These are phyloP conservation scores for Intubia oerlemansii DNA, from an alignment of 2,329 filamentous ascomycete genomes.

Conservation along the genomic window DNA sequence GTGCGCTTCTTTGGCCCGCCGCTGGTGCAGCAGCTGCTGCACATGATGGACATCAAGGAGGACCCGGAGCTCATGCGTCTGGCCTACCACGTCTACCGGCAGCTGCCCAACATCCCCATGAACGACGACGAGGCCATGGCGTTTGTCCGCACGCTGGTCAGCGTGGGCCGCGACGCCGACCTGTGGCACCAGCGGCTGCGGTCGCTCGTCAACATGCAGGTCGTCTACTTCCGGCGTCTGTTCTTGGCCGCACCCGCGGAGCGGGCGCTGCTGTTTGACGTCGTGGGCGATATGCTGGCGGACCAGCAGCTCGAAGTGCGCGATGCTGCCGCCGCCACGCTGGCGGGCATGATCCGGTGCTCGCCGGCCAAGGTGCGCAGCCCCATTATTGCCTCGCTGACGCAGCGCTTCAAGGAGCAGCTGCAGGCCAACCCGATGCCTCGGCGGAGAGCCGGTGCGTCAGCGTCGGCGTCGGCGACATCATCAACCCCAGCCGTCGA, in stretches of 20 bases:
- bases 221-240: constrained; percentile 90
- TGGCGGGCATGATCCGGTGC: constrained; percentile 96
- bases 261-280: constrained; percentile 65
- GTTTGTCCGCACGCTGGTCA: constrained; percentile 71
- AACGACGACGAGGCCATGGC: constrained; percentile 62
- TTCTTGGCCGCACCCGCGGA: constrained; percentile 63
- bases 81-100: constrained; percentile 91
- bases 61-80: constrained; percentile 87
- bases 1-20: constrained; percentile 75
- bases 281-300: constrained; percentile 87
- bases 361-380: constrained; percentile 65
- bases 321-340: constrained; percentile 72
- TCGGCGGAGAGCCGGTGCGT: constrained; percentile 40
- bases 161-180: constrained; percentile 61
- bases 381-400: constrained; percentile 54
- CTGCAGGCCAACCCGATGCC: constrained; percentile 75
- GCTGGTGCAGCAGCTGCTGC: constrained; percentile 80
- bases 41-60: constrained; percentile 99
- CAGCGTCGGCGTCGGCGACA: not conserved
- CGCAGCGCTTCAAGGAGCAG: constrained; percentile 56
- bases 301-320: constrained; percentile 88
- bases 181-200: constrained; percentile 94
- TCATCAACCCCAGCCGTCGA: too few species aligned
- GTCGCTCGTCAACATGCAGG: constrained; percentile 94
- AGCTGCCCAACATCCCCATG: constrained; percentile 88